Percentiles rank a stretch among this genome's conserved stretches.
Evolutionary conservation across 2,329 filamentous ascomycete species (phyloP).

Genomic region (Lachnellula hyalina): DNA sequence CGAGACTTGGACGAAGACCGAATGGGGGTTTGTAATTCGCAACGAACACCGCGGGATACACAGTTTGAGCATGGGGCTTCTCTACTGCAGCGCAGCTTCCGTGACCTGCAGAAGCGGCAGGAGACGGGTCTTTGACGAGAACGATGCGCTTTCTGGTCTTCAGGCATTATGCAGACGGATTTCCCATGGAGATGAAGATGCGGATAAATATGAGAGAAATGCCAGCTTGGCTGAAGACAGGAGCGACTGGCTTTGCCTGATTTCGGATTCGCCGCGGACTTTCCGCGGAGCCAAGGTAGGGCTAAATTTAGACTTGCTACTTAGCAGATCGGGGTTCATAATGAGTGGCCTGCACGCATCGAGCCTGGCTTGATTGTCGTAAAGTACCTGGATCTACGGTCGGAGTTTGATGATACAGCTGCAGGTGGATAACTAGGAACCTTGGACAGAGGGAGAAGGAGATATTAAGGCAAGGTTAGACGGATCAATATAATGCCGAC

Average conservation of each 20-base stretch:
- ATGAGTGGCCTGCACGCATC: background rate
- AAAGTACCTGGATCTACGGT: no score
- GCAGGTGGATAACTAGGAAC: no score
- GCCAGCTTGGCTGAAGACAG: background rate
- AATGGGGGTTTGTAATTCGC: constrained; percentile 1
- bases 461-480: no score
- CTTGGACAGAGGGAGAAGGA: no score
- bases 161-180: background rate
- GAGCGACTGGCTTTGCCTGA: background rate
- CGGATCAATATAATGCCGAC: no score
- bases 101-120: constrained; percentile 7
- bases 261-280: background rate
- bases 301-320: background rate
- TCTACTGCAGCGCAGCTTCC: constrained; percentile 6
- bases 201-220: background rate
- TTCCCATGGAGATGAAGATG: background rate
- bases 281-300: background rate
- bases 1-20: background rate
- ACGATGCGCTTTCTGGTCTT: background rate
- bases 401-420: no score
- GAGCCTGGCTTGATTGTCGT: background rate
- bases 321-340: no score
- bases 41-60: constrained; percentile 11
- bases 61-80: constrained; percentile 15
- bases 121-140: constrained; percentile 6